phyloP scores from a whole-genome alignment of 257 asterid genomes.

The Eustoma russellianum region DNA sequence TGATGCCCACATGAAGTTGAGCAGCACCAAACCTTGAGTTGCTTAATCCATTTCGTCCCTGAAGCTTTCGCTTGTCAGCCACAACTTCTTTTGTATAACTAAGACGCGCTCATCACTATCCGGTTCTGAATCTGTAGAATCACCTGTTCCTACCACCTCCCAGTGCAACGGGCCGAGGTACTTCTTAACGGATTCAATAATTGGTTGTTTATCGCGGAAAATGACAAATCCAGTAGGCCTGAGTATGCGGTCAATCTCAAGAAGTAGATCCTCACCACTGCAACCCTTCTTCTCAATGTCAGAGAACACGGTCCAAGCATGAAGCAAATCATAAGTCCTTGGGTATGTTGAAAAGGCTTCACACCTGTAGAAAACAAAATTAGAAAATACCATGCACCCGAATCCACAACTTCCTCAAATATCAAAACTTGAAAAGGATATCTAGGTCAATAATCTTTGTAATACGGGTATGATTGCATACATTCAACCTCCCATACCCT shows the following conservation, averaged over 20 bases:
- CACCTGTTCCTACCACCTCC: conserved; percentile 60
- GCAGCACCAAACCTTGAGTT: background rate
- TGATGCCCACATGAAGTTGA: conserved; percentile 7
- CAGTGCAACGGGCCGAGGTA: conserved; percentile 72
- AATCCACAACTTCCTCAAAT: too few relatives aligned
- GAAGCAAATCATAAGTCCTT: conserved; percentile 82
- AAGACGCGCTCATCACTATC: conserved; percentile 62
- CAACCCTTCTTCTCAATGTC: conserved; percentile 93
- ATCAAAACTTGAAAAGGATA: too few relatives aligned
- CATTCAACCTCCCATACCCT: too few relatives aligned
- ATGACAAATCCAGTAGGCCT: conserved; percentile 86
- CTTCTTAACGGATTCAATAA: conserved; percentile 79
- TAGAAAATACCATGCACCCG: too few relatives aligned
- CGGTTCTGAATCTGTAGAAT: conserved; percentile 38
- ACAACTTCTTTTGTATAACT: conserved; percentile 67
- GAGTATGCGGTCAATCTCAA: conserved; percentile 87
- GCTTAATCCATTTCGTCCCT: conserved; percentile 63
- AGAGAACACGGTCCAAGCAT: conserved; percentile 75
- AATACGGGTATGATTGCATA: too few relatives aligned
- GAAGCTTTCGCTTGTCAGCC: conserved; percentile 87
- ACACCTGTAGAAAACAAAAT: conserved; percentile 46
- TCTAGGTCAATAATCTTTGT: too few relatives aligned
- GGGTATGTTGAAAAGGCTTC: conserved; percentile 97
- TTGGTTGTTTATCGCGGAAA: conserved; percentile 54
- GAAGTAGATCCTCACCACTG: conserved; percentile 84